Conservation (phyloP, 73 alveolate species). For the Uronychia binucleata region DNA sequence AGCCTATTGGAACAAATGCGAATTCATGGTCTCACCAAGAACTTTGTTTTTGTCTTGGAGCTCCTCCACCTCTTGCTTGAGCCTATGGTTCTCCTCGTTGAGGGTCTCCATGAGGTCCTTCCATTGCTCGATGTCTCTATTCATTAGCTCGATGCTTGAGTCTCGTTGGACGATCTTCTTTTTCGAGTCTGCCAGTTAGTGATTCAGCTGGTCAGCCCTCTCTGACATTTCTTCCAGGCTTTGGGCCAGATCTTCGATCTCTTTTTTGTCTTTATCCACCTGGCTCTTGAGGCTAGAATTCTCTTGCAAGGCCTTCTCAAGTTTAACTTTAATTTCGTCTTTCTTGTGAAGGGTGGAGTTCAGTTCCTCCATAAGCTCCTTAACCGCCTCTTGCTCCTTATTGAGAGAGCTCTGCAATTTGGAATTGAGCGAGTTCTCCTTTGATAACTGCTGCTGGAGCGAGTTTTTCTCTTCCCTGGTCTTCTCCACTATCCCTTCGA, state of each 20-base stretch:
- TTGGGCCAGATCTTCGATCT: no score
- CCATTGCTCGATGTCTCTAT: constrained; percentile 4
- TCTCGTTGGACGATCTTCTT: background rate
- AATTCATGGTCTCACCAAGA: constrained; percentile 47
- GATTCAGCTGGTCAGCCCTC: background rate
- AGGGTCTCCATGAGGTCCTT: background rate
- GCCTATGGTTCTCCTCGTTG: constrained; percentile 3
- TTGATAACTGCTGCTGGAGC: background rate
- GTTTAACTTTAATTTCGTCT: background rate
- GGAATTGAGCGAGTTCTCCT: no score
- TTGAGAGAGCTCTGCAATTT: no score
- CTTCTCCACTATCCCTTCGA: background rate
- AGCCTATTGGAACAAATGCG: constrained; percentile 50
- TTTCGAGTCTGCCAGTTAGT: background rate
- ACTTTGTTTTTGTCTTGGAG: constrained; percentile 51
- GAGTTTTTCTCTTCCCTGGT: background rate
- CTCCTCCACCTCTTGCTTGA: constrained; percentile 20
- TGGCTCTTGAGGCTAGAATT: no score
- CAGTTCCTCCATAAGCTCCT: no score
- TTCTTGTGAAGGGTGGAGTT: no score
- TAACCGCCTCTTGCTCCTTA: no score
- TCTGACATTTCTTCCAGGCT: no score
- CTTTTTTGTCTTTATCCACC: no score
- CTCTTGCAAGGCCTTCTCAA: no score
- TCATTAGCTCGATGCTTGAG: background rate